Percentiles rank a stretch among this genome's conserved stretches.
These are phyloP conservation scores for Diplosphaera chodatii DNA, from an alignment of 139 green algal species.

Conservation along the genomic window DNA sequence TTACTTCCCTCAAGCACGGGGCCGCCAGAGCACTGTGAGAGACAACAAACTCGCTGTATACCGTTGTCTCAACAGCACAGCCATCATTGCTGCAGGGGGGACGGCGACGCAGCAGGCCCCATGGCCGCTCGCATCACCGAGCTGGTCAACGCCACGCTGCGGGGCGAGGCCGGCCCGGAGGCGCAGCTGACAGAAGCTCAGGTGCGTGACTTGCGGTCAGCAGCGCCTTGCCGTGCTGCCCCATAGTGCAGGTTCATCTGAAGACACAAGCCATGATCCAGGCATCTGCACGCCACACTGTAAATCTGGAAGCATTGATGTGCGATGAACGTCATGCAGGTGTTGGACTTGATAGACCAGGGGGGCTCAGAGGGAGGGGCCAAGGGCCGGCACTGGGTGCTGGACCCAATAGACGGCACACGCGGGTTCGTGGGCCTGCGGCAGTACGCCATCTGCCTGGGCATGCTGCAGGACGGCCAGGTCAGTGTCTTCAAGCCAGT, in stretches of 20 bases:
- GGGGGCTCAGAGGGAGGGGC: conserved; percentile 62
- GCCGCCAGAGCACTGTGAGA: too few relatives aligned
- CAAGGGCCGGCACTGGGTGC: conserved; percentile 79
- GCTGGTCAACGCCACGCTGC: conserved; percentile 73
- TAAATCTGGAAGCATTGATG: too few relatives aligned
- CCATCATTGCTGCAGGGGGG: conserved; percentile 21
- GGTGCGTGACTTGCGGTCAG: too few relatives aligned
- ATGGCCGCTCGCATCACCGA: conserved; percentile 80
- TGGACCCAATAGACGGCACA: conserved; percentile 93
- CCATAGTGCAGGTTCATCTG: too few relatives aligned
- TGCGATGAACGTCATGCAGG: too few relatives aligned
- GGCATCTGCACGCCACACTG: too few relatives aligned
- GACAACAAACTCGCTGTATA: too few relatives aligned
- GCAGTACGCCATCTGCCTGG: conserved; percentile 93
- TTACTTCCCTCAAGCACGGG: too few relatives aligned
- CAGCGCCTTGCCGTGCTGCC: too few relatives aligned
- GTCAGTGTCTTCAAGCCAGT: conserved; percentile 2
- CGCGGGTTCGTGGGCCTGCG: conserved; percentile 88
- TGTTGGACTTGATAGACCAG: conserved; percentile 67
- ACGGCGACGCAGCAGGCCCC: conserved; percentile 30
- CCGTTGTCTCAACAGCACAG: too few relatives aligned
- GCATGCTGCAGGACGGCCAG: conserved; percentile 72
- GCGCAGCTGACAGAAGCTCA: background rate
- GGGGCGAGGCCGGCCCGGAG: background rate
- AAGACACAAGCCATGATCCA: too few relatives aligned